Conservation (phyloP, 2,329 filamentous ascomycete species). For the Claviceps arundinis region DNA sequence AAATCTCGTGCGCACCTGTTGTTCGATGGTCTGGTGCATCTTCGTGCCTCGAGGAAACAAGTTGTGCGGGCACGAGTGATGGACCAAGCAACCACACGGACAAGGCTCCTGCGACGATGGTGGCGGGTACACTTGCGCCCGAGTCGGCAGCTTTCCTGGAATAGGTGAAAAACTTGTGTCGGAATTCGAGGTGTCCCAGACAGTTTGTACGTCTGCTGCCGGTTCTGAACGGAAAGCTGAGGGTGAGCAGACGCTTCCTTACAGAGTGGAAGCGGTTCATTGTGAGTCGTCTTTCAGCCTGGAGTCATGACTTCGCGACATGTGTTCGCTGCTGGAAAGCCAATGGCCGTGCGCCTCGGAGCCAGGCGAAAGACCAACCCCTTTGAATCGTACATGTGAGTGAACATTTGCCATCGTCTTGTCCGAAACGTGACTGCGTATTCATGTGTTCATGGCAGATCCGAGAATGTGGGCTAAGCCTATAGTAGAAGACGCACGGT, state of each 20-base stretch:
- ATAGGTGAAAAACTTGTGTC: conserved; percentile 2
- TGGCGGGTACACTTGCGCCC: conserved; percentile 15
- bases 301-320: neutral
- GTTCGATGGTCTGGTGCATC: neutral
- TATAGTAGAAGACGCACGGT: neutral
- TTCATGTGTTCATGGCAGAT: neutral
- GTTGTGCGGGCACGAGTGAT: conserved; percentile 26
- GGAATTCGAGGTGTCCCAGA: neutral
- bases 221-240: conserved; percentile 1
- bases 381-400: neutral
- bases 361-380: neutral
- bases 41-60: conserved; percentile 13
- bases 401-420: neutral
- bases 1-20: neutral
- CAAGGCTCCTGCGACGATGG: conserved; percentile 22
- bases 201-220: neutral
- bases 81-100: conserved; percentile 32
- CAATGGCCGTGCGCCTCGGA: neutral
- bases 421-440: neutral
- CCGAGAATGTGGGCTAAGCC: neutral
- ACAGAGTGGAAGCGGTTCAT: conserved; percentile 8
- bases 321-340: neutral
- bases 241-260: conserved; percentile 5
- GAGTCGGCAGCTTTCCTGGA: neutral
- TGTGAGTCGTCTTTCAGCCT: neutral